These are phyloP conservation scores for Trichoderma sp. DNA, from an alignment of 2,329 filamentous ascomycete species.

Conservation along the genomic window DNA sequence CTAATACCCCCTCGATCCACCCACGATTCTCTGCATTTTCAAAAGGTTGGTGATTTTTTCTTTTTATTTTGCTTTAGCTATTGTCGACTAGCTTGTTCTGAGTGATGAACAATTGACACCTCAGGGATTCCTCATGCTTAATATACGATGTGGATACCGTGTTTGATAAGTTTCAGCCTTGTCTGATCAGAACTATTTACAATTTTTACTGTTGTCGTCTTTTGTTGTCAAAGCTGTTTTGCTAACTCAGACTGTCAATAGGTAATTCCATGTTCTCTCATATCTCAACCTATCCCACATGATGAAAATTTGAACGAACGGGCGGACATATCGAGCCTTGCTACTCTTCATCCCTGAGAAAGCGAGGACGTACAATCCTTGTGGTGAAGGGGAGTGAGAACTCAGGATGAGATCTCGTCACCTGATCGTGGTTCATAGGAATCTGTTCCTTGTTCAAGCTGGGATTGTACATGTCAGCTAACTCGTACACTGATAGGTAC, in stretches of 20 bases:
- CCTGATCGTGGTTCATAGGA: conserved; percentile 48
- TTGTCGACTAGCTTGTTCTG: conserved; percentile 34
- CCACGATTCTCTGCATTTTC: conserved; percentile 1
- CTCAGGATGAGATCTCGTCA: conserved; percentile 67
- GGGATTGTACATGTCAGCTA: conserved; percentile 29
- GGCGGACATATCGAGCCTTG: conserved; percentile 63
- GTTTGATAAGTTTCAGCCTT: conserved; percentile 64
- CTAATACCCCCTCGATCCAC: not conserved
- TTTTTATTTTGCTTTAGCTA: conserved; percentile 3
- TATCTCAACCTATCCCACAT: conserved; percentile 36
- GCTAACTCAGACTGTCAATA: conserved; percentile 41
- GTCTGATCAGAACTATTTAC: conserved; percentile 51
- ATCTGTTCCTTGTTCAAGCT: conserved; percentile 30
- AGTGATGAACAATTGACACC: conserved; percentile 62
- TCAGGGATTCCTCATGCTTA: conserved; percentile 68
- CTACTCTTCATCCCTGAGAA: conserved; percentile 44
- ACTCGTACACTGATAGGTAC: conserved; percentile 37
- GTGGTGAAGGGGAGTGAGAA: conserved; percentile 49
- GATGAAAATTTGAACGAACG: conserved; percentile 68
- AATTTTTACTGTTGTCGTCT: conserved; percentile 26
- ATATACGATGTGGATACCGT: conserved; percentile 62
- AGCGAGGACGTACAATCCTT: conserved; percentile 62
- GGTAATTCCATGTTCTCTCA: conserved; percentile 36
- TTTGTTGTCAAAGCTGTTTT: conserved; percentile 23
- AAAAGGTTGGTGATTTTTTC: conserved; percentile 47